Base-by-base conservation (phyloP, 2,329 filamentous ascomycete genomes). In the Didymella sp. region DNA sequence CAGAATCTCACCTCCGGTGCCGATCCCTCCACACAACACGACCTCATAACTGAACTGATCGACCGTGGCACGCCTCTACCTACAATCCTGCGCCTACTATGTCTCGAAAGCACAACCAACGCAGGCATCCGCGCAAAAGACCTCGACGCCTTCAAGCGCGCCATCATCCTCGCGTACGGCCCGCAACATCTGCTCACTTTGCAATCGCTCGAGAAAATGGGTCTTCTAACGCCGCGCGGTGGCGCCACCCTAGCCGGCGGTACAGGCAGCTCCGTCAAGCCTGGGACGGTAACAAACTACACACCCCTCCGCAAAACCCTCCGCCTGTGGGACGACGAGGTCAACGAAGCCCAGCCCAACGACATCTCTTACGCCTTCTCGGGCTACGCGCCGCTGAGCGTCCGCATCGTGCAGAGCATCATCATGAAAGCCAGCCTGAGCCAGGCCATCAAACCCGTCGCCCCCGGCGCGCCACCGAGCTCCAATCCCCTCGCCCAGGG, bases 321-420 rank as follows among this genome's bases (percentile, higher is more conserved):
- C 13, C 87, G 89, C 27, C 84, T 99, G 15, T 96, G 97, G 72
- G 89, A 97, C 53, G 95, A 99, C 73, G 95, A 98, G 73, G 94
- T 99, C 35, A 93, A 96, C 72, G 95, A 99, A 76, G 88, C 95
- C 57, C 90, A 96, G 43, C 95, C 95, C 2, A 91, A 95, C 69
- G 95, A 99, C 68, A 89, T 98, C 59, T 90, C 93, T n/a, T 99
- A 99, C 70, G 93, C 97, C 11, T 99, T 98, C 78, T 96, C 91
- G 62, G 96, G 95, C 49, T 99, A 98, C 73, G 95, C 96, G 4
- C 96, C 95, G 0, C 84, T 99, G 12, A 96, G 91, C 41, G 86
- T 98, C 51, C 88, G 95, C 15, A 85, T 99, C 4, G 89, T 99
- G 6, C 96, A 99, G 76, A 95, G 91, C 72, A 85, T 98, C 46